Evolutionary conservation across 345 rosid genomes (phyloP), one percentile per base, ranked within the genome.

Genomic region (Chamaenerion angustifolium): DNA sequence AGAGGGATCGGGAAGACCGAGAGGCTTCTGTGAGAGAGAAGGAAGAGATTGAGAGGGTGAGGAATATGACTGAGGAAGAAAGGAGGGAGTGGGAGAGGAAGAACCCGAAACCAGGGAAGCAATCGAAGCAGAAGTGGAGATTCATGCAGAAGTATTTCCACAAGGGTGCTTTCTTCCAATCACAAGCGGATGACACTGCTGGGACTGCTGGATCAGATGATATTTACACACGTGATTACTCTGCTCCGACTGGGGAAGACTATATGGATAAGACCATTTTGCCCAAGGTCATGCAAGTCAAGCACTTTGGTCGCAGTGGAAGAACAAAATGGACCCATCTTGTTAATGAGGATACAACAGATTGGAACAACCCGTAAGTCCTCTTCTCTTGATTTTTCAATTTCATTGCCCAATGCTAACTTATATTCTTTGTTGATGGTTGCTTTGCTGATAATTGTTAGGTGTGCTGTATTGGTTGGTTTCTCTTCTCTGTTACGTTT

Each of bases 311-410:
- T 40, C 72, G 76, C 12, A 72, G 73, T 43, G 76, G 76, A 55
- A 54, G 72, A 62, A 68, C 76, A 0, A 72, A 72, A 59, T 68
- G 76, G 76, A 72, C 76, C 1, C 76, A 72, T 61, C 73, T 72
- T 48, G 76, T 72, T 51, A 72, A 67, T 25, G 73, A 72, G 57
- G 76, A 72, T 61, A 72, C 76, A 6, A 72, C 76, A 16, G 73
- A 72, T 56, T 72, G 76, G 76, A 68, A 68, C 58, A 64, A 64
- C 45, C 76, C 70, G 76, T 71, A 71, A 41, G 72, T 54, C 16
- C 16, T 18, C 42, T 44, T 53, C n/a, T n/a, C n/a, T n/a, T n/a
- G n/a, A 19, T 35, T 45, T 48, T 16, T 23, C 11, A 25, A 3
- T 19, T 48, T 16, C 23, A 46, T 46, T 46, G 10, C 17, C 48